Percentiles rank a stretch among this genome's conserved stretches.
These are phyloP conservation scores for Psilocybe tampanensis DNA, from an alignment of 768 basidiomycete genomes.

Conservation along the genomic window DNA sequence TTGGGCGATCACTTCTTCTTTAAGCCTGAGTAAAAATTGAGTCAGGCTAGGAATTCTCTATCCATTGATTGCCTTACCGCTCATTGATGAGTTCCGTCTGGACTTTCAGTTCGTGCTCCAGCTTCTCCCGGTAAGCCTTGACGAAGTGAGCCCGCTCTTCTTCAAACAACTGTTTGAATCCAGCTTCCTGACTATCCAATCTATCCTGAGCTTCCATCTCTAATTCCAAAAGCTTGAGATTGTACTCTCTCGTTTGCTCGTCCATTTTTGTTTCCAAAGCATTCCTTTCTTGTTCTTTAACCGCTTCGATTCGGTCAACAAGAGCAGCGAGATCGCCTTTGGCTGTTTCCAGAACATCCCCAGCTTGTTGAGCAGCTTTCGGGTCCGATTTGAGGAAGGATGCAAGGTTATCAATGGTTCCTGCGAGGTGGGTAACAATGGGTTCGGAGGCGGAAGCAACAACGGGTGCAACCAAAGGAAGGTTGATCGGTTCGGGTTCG, in stretches of 20 bases:
- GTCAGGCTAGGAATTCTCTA: not conserved
- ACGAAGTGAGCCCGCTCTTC: constrained; percentile 74
- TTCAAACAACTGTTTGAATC: constrained; percentile 80
- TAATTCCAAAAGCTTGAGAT: constrained; percentile 73
- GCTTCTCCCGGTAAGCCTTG: constrained; percentile 80
- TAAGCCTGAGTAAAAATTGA: constrained; percentile 54
- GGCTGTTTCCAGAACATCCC: constrained; percentile 77
- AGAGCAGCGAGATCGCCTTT: constrained; percentile 81
- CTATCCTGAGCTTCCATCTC: constrained; percentile 88
- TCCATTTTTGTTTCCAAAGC: constrained; percentile 69
- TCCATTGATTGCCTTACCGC: constrained; percentile 53
- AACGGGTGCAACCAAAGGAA: constrained; percentile 83
- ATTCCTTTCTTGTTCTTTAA: constrained; percentile 77
- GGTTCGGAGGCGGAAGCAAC: constrained; percentile 84
- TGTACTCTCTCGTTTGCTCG: constrained; percentile 85
- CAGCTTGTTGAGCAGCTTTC: constrained; percentile 63
- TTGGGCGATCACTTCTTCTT: constrained; percentile 93
- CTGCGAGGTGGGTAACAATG: constrained; percentile 89
- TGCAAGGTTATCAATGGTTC: constrained; percentile 91
- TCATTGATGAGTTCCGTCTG: constrained; percentile 95
- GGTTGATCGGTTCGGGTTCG: constrained; percentile 30
- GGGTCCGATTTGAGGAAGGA: constrained; percentile 80
- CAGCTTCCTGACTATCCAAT: constrained; percentile 83
- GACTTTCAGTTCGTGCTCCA: constrained; percentile 80
- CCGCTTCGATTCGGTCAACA: constrained; percentile 72